These are phyloP conservation scores for Prunus kanzakura DNA, from an alignment of 306 rosid species.

Conservation along the genomic window DNA sequence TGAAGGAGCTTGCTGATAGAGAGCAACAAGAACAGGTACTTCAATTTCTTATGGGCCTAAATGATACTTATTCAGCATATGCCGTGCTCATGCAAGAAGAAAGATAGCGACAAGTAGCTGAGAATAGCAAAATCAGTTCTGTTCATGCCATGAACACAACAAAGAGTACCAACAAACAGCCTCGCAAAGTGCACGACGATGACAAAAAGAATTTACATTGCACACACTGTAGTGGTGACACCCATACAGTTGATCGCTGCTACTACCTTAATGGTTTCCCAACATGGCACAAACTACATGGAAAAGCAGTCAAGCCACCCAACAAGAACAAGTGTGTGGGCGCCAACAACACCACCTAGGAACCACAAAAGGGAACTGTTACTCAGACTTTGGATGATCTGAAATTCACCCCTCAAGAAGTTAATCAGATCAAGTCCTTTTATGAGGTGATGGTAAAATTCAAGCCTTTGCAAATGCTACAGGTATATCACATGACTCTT, in stretches of 20 bases:
- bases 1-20: background rate
- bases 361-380: no score
- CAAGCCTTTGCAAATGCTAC: background rate
- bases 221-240: background rate
- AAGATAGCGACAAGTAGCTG: background rate
- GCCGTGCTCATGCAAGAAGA: background rate
- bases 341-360: background rate
- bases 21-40: background rate
- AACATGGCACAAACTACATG: background rate
- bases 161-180: no score
- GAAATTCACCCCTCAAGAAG: background rate
- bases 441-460: background rate
- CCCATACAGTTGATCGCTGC: background rate
- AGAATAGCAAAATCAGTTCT: background rate
- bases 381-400: background rate
- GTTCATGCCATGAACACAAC: background rate
- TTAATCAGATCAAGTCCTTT: background rate
- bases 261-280: background rate
- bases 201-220: background rate
- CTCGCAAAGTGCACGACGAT: background rate
- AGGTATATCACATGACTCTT: background rate
- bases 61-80: background rate
- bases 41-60: background rate
- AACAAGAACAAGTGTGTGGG: background rate
- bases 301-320: background rate